phyloP scores from a whole-genome alignment of 2,329 filamentous ascomycete genomes.

The Fusarium musae region DNA sequence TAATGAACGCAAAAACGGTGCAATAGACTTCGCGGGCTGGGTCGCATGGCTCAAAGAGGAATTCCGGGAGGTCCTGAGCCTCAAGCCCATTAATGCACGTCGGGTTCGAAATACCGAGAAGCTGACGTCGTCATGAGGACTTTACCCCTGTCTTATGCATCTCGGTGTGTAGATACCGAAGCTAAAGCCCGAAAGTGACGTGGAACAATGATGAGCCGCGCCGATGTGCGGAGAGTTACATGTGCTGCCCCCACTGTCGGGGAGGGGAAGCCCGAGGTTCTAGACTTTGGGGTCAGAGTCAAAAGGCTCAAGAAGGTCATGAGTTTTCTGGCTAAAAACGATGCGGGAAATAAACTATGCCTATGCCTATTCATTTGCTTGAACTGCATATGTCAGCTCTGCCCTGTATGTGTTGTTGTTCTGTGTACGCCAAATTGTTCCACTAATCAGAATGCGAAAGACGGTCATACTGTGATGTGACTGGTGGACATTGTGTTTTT shows the following conservation, averaged over 20 bases:
- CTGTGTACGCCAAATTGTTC: conserved; percentile 7
- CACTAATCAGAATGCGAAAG: conserved; percentile 6
- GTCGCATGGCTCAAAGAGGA: conserved; percentile 18
- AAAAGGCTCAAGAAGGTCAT: conserved; percentile 17
- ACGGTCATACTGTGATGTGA: background rate
- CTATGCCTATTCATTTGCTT: background rate
- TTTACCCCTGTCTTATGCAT: conserved; percentile 14
- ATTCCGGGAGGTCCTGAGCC: conserved; percentile 28
- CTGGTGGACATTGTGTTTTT: background rate
- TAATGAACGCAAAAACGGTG: background rate
- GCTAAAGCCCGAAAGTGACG: fast-evolving
- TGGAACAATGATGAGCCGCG: background rate
- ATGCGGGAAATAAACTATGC: conserved; percentile 14
- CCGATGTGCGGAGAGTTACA: conserved; percentile 1
- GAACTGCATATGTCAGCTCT: conserved; percentile 1
- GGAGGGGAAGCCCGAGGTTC: conserved; percentile 16
- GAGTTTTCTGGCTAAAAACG: conserved; percentile 3
- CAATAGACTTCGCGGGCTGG: conserved; percentile 18
- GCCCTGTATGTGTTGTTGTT: background rate
- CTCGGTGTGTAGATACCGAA: background rate
- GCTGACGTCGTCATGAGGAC: conserved; percentile 13
- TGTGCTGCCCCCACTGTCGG: conserved; percentile 16
- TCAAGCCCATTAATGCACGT: conserved; percentile 13
- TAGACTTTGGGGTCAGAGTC: conserved; percentile 19
- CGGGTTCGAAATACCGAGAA: background rate